Conservation (phyloP, 2,329 filamentous ascomycete genomes). For the Phoma sp. region DNA sequence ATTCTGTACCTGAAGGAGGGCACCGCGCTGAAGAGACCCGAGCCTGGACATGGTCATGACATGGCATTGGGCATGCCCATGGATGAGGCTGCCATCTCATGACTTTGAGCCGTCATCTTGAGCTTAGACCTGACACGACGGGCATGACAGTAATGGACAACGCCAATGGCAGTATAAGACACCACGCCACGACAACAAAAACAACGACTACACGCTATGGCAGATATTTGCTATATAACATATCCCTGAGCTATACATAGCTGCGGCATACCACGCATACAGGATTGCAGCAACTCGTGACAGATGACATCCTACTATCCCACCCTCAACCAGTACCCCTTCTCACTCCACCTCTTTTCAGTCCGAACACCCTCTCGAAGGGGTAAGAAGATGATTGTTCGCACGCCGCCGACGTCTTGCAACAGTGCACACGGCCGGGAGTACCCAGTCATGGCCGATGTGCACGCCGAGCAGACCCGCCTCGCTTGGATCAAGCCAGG, state of each 20-base stretch:
- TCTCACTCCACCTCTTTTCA: slow-evolving; percentile 4
- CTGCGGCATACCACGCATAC: neutral
- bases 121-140: neutral
- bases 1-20: slow-evolving; percentile 75
- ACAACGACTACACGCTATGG: neutral
- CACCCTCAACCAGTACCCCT: slow-evolving; percentile 14
- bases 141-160: too few species aligned
- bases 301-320: neutral
- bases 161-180: neutral
- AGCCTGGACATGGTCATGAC: slow-evolving; percentile 1
- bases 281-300: neutral
- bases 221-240: neutral
- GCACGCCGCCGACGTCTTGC: slow-evolving; percentile 13
- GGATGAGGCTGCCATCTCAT: slow-evolving; percentile 5
- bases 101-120: neutral
- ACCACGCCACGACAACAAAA: neutral
- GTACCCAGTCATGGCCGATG: neutral
- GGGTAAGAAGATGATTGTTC: slow-evolving; percentile 23
- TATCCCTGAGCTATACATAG: neutral
- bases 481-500: slow-evolving; percentile 5
- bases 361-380: neutral
- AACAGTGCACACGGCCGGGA: slow-evolving; percentile 20
- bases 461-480: slow-evolving; percentile 18
- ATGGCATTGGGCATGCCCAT: slow-evolving; percentile 8
- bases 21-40: slow-evolving; percentile 41